A percentile compares a stretch with the other conserved stretches of the same genome.
phyloP scores from a whole-genome alignment of 257 asterid genomes.

The Hygrophila difformis region DNA sequence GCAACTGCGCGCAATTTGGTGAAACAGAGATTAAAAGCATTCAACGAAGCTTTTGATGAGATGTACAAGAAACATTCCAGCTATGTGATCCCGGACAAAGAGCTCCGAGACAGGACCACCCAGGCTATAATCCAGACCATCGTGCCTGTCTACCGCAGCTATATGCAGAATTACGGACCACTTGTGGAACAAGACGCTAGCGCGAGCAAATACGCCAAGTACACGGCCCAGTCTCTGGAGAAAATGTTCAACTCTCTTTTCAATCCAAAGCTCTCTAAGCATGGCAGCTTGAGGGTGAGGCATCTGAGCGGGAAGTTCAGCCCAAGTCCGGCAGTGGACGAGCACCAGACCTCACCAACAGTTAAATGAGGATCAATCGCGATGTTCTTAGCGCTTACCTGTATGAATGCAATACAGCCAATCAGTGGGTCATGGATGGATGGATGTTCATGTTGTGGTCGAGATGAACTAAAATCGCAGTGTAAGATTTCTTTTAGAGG shows the following conservation, averaged over 20 bases:
- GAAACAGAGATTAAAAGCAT: slow-evolving; percentile 64
- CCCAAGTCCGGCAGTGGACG: slow-evolving; percentile 35
- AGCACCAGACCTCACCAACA: slow-evolving; percentile 34
- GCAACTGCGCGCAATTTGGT: slow-evolving; percentile 83
- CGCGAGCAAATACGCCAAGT: slow-evolving; percentile 63
- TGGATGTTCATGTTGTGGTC: too few species aligned
- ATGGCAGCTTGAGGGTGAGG: slow-evolving; percentile 61
- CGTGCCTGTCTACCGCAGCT: slow-evolving; percentile 88
- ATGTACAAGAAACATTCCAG: slow-evolving; percentile 56
- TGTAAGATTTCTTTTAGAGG: too few species aligned
- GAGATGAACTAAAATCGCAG: too few species aligned
- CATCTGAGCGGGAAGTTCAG: slow-evolving; percentile 55
- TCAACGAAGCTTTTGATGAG: slow-evolving; percentile 70
- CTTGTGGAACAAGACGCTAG: slow-evolving; percentile 75
- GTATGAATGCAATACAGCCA: too few species aligned
- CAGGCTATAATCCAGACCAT: slow-evolving; percentile 53
- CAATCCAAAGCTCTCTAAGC: slow-evolving; percentile 40
- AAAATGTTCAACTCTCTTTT: slow-evolving; percentile 61
- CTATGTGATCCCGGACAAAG: slow-evolving; percentile 59
- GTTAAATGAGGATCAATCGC: slow-evolving; percentile 29
- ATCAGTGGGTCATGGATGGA: too few species aligned
- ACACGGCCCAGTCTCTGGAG: slow-evolving; percentile 67
- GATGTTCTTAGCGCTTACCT: too few species aligned
- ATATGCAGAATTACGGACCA: slow-evolving; percentile 89
- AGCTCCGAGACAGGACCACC: slow-evolving; percentile 47